Evolutionary conservation across 192 early-diverging fungal genomes (phyloP), one percentile per base, ranked within the genome.

Genomic region (Podila clonocystis): DNA sequence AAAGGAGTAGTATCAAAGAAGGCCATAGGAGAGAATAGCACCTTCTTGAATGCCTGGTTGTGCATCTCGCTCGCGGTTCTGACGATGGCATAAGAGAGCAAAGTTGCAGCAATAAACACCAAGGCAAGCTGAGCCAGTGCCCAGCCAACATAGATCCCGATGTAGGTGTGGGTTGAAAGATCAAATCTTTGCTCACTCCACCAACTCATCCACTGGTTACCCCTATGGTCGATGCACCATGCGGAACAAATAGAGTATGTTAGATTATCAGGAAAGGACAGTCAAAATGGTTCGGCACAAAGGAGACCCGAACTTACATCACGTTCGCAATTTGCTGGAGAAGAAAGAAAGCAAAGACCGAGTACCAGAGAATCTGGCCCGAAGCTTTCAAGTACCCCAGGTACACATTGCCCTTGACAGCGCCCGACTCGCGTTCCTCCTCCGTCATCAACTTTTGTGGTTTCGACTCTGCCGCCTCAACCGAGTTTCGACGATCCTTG

Each of bases 1-100:
- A 91, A 65, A 15, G 93, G 93, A 20, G 90, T 91, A 26, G 90
- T 89, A 50, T 94, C 91, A 83, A 93, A 94, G 68, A 92, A 94
- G 15, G 90, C 88, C 85, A 92, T 89, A 24, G 93, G 91, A 1
- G 91, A 83, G 33, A 33, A 38, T 12, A 67, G 30, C 19, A 67
- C 66, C 19, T 45, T 30, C 3, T 15, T 57, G 52, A 67, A 58
- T 9, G 55, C 55, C 34, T 67, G 49, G 8, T 57, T 34, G 34
- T 67, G 66, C 66, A 67, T 55, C 24, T 19, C 29, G 33, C 29
- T 20, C 5, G 66, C 28, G 4, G 66, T 58, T 34, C 24, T 30
- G 50, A 67, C 33, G 62, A 65, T 29, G 12, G 64, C 24, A 8
- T 50, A 50, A 12, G 64, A 65, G 38, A 65, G 30, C 19, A 65